Evolutionary conservation across 192 early-diverging fungal species (phyloP).

Genomic region (Rhizoclosmatium sp.): DNA sequence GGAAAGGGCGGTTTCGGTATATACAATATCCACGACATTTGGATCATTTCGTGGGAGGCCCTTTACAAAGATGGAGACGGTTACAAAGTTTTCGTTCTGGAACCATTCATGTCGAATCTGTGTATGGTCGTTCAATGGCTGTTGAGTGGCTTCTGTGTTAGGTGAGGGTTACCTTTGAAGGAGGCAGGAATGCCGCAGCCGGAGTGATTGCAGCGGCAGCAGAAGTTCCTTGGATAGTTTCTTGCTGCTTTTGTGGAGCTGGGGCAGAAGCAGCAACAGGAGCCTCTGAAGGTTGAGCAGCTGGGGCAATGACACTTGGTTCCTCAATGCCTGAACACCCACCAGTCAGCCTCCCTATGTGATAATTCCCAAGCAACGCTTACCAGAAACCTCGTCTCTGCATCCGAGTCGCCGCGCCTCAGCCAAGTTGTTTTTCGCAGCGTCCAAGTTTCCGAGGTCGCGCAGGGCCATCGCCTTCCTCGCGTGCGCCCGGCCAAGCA

Average conservation of each 20-base stretch:
- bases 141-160: neutral
- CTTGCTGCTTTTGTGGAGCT: constrained; percentile 16
- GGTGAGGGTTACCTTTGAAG: constrained; percentile 45
- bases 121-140: neutral
- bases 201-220: constrained; percentile 43
- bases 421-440: constrained; percentile 63
- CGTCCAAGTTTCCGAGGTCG: constrained; percentile 44
- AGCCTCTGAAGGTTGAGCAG: neutral
- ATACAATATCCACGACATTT: constrained; percentile 57
- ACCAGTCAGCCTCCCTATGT: constrained; percentile 5
- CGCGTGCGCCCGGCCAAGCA: constrained; percentile 5
- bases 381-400: neutral
- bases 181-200: constrained; percentile 47
- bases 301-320: constrained; percentile 13
- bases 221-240: neutral
- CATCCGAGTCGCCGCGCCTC: constrained; percentile 47
- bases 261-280: constrained; percentile 30
- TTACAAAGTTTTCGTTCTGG: constrained; percentile 91
- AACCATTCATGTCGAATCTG: constrained; percentile 93
- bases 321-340: constrained; percentile 41
- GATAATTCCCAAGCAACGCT: neutral
- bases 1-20: constrained; percentile 69
- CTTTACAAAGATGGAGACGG: constrained; percentile 91
- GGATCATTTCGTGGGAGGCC: constrained; percentile 74
- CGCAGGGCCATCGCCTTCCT: constrained; percentile 29